A percentile compares a stretch with the other conserved stretches of the same genome.
Evolutionary conservation across 306 rosid species (phyloP).

Genomic region (Prunus dulcis): DNA sequence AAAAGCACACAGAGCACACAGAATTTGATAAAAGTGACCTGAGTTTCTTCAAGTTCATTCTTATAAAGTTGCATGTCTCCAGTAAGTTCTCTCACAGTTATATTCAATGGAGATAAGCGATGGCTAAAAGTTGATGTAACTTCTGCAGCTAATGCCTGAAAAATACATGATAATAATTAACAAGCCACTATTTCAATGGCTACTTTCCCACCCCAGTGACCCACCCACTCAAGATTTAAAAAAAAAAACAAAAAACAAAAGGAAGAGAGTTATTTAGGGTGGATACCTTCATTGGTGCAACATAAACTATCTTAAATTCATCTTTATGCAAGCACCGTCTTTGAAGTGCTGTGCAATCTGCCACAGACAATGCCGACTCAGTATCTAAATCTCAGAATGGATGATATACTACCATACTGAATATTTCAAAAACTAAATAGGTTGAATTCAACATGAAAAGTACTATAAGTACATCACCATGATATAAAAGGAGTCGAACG

Average conservation of each 20-base stretch:
- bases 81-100: conserved; percentile 84
- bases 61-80: conserved; percentile 96
- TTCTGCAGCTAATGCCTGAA: conserved; percentile 96
- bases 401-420: not conserved
- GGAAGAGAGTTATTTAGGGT: conserved; percentile 17
- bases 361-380: conserved; percentile 20
- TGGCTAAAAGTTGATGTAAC: conserved; percentile 90
- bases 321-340: conserved; percentile 90
- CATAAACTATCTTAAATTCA: conserved; percentile 93
- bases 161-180: conserved; percentile 18
- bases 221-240: not conserved
- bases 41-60: conserved; percentile 94
- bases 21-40: conserved; percentile 52
- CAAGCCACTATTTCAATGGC: conserved; percentile 10
- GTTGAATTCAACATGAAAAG: not conserved
- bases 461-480: not conserved
- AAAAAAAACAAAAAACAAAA: not conserved
- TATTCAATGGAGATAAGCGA: conserved; percentile 90
- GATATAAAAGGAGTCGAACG: not conserved
- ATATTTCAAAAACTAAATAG: not conserved
- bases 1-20: conserved; percentile 17
- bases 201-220: too few relatives aligned
- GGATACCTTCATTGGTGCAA: conserved; percentile 97
- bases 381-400: conserved; percentile 14
- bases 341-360: conserved; percentile 97